Evolutionary conservation across 768 basidiomycete species (phyloP).

Genomic region (Mycena capillaripes): DNA sequence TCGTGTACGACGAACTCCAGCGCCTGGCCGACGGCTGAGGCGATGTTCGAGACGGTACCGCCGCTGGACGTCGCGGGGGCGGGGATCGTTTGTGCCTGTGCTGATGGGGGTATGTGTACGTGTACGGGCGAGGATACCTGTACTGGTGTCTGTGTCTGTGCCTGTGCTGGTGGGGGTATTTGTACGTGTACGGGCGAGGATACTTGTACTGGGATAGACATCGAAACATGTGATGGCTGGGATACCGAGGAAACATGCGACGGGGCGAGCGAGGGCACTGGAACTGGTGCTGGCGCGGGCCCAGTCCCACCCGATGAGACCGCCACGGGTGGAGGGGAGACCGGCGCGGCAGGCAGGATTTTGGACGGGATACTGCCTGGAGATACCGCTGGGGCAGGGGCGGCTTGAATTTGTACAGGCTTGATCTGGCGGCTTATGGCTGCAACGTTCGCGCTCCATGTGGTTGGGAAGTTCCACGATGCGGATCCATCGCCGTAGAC

Average conservation of each 20-base stretch:
- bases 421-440: conserved; percentile 17
- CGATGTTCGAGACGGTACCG: neutral
- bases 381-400: neutral
- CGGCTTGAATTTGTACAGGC: neutral
- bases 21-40: neutral
- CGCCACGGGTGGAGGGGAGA: too few relatives aligned
- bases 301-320: neutral
- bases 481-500: conserved; percentile 21
- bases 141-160: too few relatives aligned
- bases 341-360: neutral
- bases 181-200: too few relatives aligned
- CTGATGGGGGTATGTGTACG: too few relatives aligned
- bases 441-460: conserved; percentile 16
- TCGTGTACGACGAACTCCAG: neutral
- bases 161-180: too few relatives aligned
- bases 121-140: too few relatives aligned
- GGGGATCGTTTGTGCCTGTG: too few relatives aligned
- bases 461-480: conserved; percentile 24
- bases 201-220: too few relatives aligned
- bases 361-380: neutral
- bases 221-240: too few relatives aligned
- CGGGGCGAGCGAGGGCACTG: too few relatives aligned
- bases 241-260: too few relatives aligned
- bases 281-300: neutral
- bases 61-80: too few relatives aligned